phyloP scores from a whole-genome alignment of 2,329 filamentous ascomycete genomes.

The Capronia epimyces region DNA sequence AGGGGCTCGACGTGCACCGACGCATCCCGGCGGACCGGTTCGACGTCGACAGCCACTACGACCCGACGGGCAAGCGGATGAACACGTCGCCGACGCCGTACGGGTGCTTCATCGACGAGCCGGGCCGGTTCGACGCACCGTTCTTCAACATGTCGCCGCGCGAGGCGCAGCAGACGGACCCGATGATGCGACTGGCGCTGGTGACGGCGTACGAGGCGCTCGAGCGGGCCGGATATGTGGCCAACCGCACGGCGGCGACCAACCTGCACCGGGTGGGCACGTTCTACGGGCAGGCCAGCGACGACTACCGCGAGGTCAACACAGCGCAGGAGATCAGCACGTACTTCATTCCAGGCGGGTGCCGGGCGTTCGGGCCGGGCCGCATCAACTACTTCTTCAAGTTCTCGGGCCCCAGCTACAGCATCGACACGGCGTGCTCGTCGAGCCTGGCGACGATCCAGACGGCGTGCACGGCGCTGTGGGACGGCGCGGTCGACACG shows the following conservation, averaged over 20 bases:
- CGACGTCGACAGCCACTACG: slow-evolving; percentile 33
- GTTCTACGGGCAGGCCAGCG: slow-evolving; percentile 50
- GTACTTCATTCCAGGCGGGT: slow-evolving; percentile 29
- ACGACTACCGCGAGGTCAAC: slow-evolving; percentile 31
- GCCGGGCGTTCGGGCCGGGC: slow-evolving; percentile 29
- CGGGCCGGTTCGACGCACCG: slow-evolving; percentile 37
- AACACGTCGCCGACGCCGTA: slow-evolving; percentile 34
- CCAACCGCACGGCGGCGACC: slow-evolving; percentile 59
- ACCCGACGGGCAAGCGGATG: slow-evolving; percentile 33
- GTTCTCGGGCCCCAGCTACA: slow-evolving; percentile 60
- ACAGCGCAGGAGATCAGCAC: slow-evolving; percentile 27
- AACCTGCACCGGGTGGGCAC: slow-evolving; percentile 55
- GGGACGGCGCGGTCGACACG: slow-evolving; percentile 65
- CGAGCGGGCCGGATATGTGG: slow-evolving; percentile 66
- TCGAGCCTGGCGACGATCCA: slow-evolving; percentile 62
- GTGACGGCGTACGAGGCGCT: slow-evolving; percentile 70
- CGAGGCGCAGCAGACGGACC: slow-evolving; percentile 44
- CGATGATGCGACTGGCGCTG: slow-evolving; percentile 45
- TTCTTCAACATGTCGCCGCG: slow-evolving; percentile 39
- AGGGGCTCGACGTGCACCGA: slow-evolving; percentile 32
- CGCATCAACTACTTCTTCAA: slow-evolving; percentile 60
- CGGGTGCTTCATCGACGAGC: slow-evolving; percentile 38
- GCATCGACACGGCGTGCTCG: slow-evolving; percentile 64
- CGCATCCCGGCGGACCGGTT: slow-evolving; percentile 35
- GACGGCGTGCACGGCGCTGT: slow-evolving; percentile 59